Percentiles rank a stretch among this genome's conserved stretches.
phyloP scores from a whole-genome alignment of 495 filamentous ascomycete species.

The Penicillium lividum region DNA sequence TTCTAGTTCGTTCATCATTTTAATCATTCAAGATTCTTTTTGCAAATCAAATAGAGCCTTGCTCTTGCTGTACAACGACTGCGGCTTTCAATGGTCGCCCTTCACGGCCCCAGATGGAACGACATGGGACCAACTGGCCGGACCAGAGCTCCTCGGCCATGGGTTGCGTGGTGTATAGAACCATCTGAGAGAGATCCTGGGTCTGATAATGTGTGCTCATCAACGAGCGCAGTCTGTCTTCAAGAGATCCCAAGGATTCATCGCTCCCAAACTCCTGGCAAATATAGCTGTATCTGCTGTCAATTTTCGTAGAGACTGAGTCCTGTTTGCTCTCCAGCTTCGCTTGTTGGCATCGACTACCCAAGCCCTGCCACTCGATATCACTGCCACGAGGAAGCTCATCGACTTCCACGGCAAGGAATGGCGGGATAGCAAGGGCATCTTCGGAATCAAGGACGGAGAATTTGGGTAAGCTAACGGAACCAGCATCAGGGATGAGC shows the following conservation, averaged over 20 bases:
- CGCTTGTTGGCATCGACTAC: constrained; percentile 34
- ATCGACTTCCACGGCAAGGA: constrained; percentile 72
- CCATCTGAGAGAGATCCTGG: constrained; percentile 26
- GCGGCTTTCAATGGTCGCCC: constrained; percentile 41
- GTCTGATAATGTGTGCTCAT: constrained; percentile 18
- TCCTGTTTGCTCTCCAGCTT: constrained; percentile 22
- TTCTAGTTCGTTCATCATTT: constrained; percentile 15
- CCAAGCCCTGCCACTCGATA: constrained; percentile 73
- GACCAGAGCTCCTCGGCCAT: constrained; percentile 27
- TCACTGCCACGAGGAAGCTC: constrained; percentile 65
- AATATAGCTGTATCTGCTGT: constrained; percentile 27
- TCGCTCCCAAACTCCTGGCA: constrained; percentile 34
- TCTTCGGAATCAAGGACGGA: constrained; percentile 24
- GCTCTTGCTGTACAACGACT: constrained; percentile 35
- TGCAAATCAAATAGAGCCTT: neutral
- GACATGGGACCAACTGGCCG: constrained; percentile 50
- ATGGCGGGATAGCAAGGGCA: constrained; percentile 49
- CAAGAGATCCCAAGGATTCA: constrained; percentile 17
- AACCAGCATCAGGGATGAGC: constrained; percentile 13
- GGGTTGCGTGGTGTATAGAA: constrained; percentile 38
- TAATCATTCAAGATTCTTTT: neutral
- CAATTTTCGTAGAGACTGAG: constrained; percentile 25
- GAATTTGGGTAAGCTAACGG: constrained; percentile 34
- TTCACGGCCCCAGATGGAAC: constrained; percentile 45
- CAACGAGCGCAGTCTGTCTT: constrained; percentile 24